Evolutionary conservation across 2,329 filamentous ascomycete genomes (phyloP).

Genomic region (Passalora sequoiae): DNA sequence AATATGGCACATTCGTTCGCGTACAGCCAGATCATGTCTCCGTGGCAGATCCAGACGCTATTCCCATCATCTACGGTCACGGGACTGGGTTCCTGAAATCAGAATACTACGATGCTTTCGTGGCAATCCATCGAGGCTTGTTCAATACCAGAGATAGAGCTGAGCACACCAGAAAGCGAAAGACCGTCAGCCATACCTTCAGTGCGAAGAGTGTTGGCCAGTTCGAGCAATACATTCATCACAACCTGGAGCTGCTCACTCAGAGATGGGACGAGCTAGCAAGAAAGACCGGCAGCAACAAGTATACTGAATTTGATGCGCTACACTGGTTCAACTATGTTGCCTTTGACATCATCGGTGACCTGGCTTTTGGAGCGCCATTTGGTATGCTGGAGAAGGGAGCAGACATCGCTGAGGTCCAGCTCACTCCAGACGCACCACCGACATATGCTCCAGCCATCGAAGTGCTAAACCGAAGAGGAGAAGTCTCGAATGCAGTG

Average conservation of each 20-base stretch:
- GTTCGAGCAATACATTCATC: constrained; percentile 75
- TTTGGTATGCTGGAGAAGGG: constrained; percentile 80
- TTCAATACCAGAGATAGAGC: constrained; percentile 82
- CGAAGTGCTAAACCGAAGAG: constrained; percentile 80
- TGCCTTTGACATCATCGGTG: constrained; percentile 73
- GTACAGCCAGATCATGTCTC: constrained; percentile 82
- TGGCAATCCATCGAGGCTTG: constrained; percentile 75
- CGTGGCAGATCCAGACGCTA: constrained; percentile 73
- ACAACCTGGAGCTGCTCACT: constrained; percentile 70
- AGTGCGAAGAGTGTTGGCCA: constrained; percentile 72
- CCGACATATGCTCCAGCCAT: constrained; percentile 53
- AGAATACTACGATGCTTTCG: constrained; percentile 87
- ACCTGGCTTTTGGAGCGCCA: constrained; percentile 53
- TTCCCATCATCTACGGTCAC: constrained; percentile 67
- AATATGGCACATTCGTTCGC: constrained; percentile 71
- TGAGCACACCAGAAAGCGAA: constrained; percentile 84
- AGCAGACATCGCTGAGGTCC: constrained; percentile 37
- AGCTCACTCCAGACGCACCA: constrained; percentile 27
- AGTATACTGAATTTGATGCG: constrained; percentile 53
- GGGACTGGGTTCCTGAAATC: constrained; percentile 49
- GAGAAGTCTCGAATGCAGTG: constrained; percentile 73
- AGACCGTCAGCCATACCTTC: constrained; percentile 83
- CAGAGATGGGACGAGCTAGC: constrained; percentile 65
- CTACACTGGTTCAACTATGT: constrained; percentile 74
- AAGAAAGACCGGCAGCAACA: constrained; percentile 47